Percentiles rank a stretch among this genome's conserved stretches.
phyloP scores from a whole-genome alignment of 2,329 filamentous ascomycete species.

The Venturia oleaginea region DNA sequence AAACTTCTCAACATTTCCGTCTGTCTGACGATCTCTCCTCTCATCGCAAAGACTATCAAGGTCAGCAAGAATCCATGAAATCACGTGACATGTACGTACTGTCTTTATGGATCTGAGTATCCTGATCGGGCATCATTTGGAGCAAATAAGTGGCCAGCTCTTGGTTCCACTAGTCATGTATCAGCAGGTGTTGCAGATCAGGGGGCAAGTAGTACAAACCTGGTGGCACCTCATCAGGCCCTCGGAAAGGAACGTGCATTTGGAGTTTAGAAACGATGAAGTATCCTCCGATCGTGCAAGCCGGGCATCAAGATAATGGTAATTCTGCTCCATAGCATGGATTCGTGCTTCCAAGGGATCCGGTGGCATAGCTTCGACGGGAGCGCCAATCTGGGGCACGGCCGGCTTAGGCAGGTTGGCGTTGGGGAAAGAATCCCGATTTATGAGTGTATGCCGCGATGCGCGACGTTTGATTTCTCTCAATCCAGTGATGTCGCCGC shows the following conservation, averaged over 20 bases:
- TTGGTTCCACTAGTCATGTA: slow-evolving; percentile 62
- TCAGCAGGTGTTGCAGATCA: slow-evolving; percentile 14
- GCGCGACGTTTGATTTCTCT: slow-evolving; percentile 93
- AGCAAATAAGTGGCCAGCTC: slow-evolving; percentile 71
- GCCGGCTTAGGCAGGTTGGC: slow-evolving; percentile 52
- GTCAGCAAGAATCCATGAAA: slow-evolving; percentile 21
- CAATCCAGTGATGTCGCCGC: slow-evolving; percentile 81
- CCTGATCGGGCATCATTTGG: slow-evolving; percentile 62
- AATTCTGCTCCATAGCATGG: slow-evolving; percentile 64
- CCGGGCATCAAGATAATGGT: slow-evolving; percentile 71
- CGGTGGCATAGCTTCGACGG: slow-evolving; percentile 63
- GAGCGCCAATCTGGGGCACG: slow-evolving; percentile 47
- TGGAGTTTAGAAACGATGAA: slow-evolving; percentile 67
- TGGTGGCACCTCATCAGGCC: slow-evolving; percentile 65
- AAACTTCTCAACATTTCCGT: slow-evolving; percentile 47
- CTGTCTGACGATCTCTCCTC: slow-evolving; percentile 54
- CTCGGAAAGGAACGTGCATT: slow-evolving; percentile 74
- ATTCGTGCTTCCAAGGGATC: slow-evolving; percentile 72
- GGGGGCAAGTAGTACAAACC: slow-evolving; percentile 32
- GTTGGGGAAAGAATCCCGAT: slow-evolving; percentile 74
- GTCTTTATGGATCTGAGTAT: slow-evolving; percentile 72
- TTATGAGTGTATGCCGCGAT: slow-evolving; percentile 84
- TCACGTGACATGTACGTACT: slow-evolving; percentile 45
- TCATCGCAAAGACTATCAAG: slow-evolving; percentile 44
- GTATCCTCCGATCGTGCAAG: slow-evolving; percentile 77